Evolutionary conservation across 192 early-diverging fungal species (phyloP).

Genomic region (Phycomyces nitens): DNA sequence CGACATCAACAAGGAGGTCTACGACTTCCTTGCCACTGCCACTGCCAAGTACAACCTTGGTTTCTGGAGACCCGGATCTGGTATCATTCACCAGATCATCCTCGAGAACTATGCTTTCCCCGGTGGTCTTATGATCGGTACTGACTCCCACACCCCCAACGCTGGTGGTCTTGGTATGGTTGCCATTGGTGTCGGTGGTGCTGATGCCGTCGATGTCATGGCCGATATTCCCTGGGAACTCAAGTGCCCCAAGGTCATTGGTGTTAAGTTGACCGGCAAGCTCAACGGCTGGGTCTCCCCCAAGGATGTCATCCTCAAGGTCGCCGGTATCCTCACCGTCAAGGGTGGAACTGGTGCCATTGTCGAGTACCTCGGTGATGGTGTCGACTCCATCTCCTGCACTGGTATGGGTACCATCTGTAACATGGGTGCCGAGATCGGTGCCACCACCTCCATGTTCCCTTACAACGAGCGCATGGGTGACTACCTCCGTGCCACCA

Average conservation of each 20-base stretch:
- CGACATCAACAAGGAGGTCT: conserved; percentile 91
- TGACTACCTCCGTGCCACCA: conserved; percentile 86
- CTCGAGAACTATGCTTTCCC: conserved; percentile 98
- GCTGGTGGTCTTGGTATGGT: conserved; percentile 96
- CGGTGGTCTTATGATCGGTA: conserved; percentile 94
- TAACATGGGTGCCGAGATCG: conserved; percentile 99
- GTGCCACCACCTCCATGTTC: conserved; percentile 96
- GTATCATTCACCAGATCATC: conserved; percentile 95
- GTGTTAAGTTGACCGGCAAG: conserved; percentile 86
- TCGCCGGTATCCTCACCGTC: conserved; percentile 94
- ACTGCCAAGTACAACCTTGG: conserved; percentile 91
- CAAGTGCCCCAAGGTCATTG: conserved; percentile 95
- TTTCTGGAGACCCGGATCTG: conserved; percentile 94
- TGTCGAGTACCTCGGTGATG: conserved; percentile 96
- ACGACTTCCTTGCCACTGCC: conserved; percentile 81
- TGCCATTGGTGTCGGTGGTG: conserved; percentile 96
- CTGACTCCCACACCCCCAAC: conserved; percentile 97
- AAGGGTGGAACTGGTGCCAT: conserved; percentile 97
- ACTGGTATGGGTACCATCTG: conserved; percentile 99
- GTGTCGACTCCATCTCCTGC: conserved; percentile 90
- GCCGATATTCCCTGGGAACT: conserved; percentile 98
- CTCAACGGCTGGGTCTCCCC: conserved; percentile 90
- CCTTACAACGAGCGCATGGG: conserved; percentile 92
- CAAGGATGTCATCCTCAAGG: conserved; percentile 94
- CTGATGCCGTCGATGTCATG: conserved; percentile 99